Evolutionary conservation across 2,329 filamentous ascomycete species (phyloP), one percentile per base, ranked within the genome.

Genomic region (Mariannaea elegans): DNA sequence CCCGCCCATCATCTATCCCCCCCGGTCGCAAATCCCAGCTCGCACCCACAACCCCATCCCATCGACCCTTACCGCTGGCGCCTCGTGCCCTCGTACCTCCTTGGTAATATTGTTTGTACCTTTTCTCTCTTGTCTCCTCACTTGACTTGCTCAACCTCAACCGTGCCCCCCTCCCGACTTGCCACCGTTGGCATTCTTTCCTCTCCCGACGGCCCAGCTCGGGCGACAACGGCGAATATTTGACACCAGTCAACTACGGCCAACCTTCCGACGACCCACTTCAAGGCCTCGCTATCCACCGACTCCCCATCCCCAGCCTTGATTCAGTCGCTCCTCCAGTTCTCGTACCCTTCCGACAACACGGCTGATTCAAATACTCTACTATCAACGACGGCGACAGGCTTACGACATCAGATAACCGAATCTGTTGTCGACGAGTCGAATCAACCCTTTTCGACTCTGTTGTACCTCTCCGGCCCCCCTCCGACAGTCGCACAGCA

Each of bases 21-120:
- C 64, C 50, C 41, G 58, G 62, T 66, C 64, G 63, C 64, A 61
- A 29, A 38, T 50, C 49, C 36, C 44, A 54, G 38, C 32, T 46
- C 57, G 55, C 57, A 56, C 47, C 34, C 57, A 49, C 51, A 50
- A 46, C 52, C 48, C 51, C 52, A 50, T 59, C 45, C 52, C 51
- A 50, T 56, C 57, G 46, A 56, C 57, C 45, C 51, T 56, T 56
- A 53, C 47, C 52, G 52, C 46, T 32, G 41, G 48, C 47, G 57
- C 52, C 51, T 52, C 51, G 57, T 59, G 56, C 56, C 44, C 57
- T 56, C 29, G 53, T 49, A 49, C 53, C 53, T 59, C 50, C 38
- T 54, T 54, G 45, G 50, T 45, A 54, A 42, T 49, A 38, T 46
- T 38, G 50, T 46, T 45, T 60, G 32, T 44, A 49, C 39, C 29